These are phyloP conservation scores for Zizania latifolia DNA, from an alignment of 176 grass and related monocot genomes.

Conservation along the genomic window DNA sequence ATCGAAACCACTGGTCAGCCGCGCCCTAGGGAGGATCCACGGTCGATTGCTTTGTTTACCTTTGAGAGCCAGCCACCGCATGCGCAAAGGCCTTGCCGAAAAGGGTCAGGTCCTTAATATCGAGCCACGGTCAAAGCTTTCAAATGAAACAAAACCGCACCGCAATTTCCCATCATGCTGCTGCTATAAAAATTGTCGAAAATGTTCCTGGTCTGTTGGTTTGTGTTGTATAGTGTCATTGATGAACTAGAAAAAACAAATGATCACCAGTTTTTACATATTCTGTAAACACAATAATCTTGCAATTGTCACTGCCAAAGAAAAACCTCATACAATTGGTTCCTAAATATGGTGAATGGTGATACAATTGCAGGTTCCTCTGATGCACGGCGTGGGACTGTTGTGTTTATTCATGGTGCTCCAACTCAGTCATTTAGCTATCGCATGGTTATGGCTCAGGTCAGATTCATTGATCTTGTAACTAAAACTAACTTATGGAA, in stretches of 20 bases:
- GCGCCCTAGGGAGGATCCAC: too few species aligned
- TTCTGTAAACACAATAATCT: background rate
- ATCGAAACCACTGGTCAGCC: too few species aligned
- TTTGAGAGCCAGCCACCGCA: too few species aligned
- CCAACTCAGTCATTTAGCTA: slow-evolving; percentile 95
- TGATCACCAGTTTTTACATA: background rate
- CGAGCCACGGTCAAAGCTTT: too few species aligned
- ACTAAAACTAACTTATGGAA: background rate
- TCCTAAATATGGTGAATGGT: background rate
- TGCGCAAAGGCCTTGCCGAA: too few species aligned
- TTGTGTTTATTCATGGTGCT: slow-evolving; percentile 91
- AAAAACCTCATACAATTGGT: background rate
- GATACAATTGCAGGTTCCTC: slow-evolving; percentile 47
- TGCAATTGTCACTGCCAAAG: background rate
- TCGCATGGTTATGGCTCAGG: slow-evolving; percentile 79
- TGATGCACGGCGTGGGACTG: slow-evolving; percentile 53
- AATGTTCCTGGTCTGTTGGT: background rate
- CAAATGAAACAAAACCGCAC: background rate
- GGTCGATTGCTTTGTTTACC: too few species aligned
- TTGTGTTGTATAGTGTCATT: background rate
- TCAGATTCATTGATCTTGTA: slow-evolving; percentile 30
- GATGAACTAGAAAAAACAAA: background rate
- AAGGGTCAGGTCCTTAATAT: too few species aligned
- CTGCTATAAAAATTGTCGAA: background rate
- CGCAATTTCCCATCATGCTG: background rate